Percentiles rank a stretch among this genome's conserved stretches.
Evolutionary conservation across 208 protist genomes (phyloP).

Genomic region (Trypanosoma boissoni): DNA sequence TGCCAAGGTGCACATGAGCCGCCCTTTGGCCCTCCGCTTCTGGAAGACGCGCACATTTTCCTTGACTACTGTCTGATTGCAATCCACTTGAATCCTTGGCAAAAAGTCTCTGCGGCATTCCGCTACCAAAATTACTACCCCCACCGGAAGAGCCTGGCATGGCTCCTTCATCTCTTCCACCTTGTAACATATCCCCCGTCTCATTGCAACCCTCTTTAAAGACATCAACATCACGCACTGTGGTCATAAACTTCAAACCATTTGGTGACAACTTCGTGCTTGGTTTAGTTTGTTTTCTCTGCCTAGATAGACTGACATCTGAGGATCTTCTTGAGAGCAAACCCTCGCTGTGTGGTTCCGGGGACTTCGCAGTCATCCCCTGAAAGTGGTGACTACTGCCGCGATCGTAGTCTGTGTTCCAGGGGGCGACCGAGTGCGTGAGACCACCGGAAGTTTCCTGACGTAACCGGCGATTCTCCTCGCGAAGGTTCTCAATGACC

Average conservation of each 20-base stretch:
- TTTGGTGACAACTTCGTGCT: too few species aligned
- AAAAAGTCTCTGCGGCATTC: too few species aligned
- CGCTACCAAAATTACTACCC: too few species aligned
- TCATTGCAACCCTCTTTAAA: constrained; percentile 24
- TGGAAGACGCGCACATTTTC: too few species aligned
- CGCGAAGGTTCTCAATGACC: constrained; percentile 47
- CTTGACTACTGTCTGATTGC: too few species aligned
- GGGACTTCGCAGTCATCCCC: neutral
- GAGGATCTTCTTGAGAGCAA: too few species aligned
- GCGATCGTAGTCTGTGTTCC: neutral
- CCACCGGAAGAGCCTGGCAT: too few species aligned
- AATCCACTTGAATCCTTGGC: too few species aligned
- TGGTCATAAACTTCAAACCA: neutral
- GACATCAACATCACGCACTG: constrained; percentile 16
- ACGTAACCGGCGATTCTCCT: constrained; percentile 25
- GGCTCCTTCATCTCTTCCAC: too few species aligned
- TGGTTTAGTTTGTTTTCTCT: too few species aligned
- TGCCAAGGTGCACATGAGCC: constrained; percentile 12
- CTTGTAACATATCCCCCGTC: too few species aligned
- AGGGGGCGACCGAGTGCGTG: neutral
- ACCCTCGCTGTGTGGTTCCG: neutral
- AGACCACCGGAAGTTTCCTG: neutral
- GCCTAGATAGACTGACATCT: too few species aligned
- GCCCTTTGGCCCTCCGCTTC: neutral
- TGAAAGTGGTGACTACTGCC: constrained; percentile 25